Base-by-base conservation (phyloP, 2,329 filamentous ascomycete species). In the Ophiobolus disseminans region DNA sequence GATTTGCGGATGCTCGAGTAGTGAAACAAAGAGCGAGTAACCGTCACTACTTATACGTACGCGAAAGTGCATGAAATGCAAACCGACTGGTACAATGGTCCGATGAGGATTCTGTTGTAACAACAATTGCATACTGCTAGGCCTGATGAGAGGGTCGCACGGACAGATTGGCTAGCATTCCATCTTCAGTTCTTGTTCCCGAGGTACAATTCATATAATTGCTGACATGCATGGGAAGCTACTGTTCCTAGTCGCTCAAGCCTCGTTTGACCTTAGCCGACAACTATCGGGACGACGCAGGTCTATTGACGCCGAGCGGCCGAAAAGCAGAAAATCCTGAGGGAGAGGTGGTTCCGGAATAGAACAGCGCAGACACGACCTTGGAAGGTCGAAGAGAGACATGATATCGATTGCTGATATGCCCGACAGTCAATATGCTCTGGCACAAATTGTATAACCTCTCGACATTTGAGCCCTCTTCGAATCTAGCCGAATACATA, bases 31-130 rank as follows among this genome's bases (percentile, higher is more conserved):
- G 22, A 41, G 38, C 32, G 39, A 38, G 31, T 25, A 38, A 42
- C 32, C 38, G 25, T 37, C 23, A 32, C 38, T 42, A 48, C 39
- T 42, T 48, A 48, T 42, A 41, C 21, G 23, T 23, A 36, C 19
- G 30, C 21, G 16, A 40, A 22, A 26, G 35, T 40, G 28, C 36
- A 35, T 20, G 26, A n/a, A 40, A 34, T 40, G 26, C 19, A 21
- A n/a, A 40, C 36, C 13, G 25, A 23, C 28, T 40, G 19, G 44
- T 40, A 47, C 17, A 9, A 26, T 19, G 22, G 28, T 28, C 23
- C 31, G 22, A 37, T 22, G 22, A 36, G 14, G 14, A 30, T 20
- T 22, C 19, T 21, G 14, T 25, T n/a, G 31, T 5, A 37, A 10
- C 17, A 35, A 25, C 17, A 31, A 43, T 34, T 17, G 26, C 21